Conservation (phyloP, 257 asterid genomes). For the Nicotiana otophora region DNA sequence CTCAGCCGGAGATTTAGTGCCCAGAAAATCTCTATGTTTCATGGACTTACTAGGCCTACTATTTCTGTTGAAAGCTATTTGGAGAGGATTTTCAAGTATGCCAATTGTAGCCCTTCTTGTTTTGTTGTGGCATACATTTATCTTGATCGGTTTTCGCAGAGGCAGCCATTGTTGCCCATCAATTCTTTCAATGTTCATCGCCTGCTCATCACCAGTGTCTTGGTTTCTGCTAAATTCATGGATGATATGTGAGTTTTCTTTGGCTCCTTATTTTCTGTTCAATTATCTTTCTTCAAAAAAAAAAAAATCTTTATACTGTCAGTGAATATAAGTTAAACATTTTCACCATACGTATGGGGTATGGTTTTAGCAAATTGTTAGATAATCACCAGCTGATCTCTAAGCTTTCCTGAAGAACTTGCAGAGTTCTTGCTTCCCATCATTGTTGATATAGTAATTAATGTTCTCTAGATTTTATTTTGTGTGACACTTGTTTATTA, state of each 20-base stretch:
- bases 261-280: neutral
- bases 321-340: neutral
- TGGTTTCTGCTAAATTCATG: slow-evolving; percentile 72
- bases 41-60: slow-evolving; percentile 46
- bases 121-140: slow-evolving; percentile 61
- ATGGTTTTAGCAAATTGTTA: neutral
- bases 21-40: slow-evolving; percentile 42
- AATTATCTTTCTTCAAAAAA: neutral
- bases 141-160: slow-evolving; percentile 55
- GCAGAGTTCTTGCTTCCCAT: neutral
- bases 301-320: too few species aligned
- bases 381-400: neutral
- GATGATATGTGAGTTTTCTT: slow-evolving; percentile 61
- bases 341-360: neutral
- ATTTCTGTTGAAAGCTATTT: slow-evolving; percentile 47
- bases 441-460: too few species aligned
- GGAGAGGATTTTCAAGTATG: slow-evolving; percentile 68
- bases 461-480: too few species aligned
- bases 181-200: slow-evolving; percentile 69
- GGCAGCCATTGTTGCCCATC: slow-evolving; percentile 50
- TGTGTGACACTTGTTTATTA: too few species aligned
- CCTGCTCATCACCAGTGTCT: slow-evolving; percentile 55
- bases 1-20: neutral
- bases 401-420: neutral
- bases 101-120: slow-evolving; percentile 68